Evolutionary conservation across 139 green algal species (phyloP), one percentile per base, ranked within the genome.

Genomic region (Nannochloris sp.): DNA sequence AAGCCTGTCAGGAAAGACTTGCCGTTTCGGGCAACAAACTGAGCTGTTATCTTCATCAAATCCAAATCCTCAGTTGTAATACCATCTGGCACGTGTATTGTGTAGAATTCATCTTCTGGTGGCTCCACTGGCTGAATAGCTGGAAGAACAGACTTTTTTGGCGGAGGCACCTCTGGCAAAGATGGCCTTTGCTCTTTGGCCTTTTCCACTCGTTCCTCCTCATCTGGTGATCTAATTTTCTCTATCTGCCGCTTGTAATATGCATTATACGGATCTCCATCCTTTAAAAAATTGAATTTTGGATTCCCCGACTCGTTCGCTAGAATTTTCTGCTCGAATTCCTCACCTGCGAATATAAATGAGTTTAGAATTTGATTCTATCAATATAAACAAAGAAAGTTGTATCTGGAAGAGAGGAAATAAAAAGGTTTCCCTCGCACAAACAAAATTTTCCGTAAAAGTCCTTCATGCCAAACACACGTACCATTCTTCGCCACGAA

Each of bases 241-340:
- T 50, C 51, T 40, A 95, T 80, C 77, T 83, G 85, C 60, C 87
- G 69, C 36, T 81, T 65, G 74, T 99, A 99, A 80, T 96, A 99
- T 0, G 85, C 76, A 69, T 99, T 82, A 71, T 98, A 99, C 0
- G 93, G 93, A 66, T 97, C 88, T 2, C 71, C 85, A n/a, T 86
- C 46, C 12, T 80, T 81, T 55, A 96, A 67, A 75, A 99, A 99
- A 72, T 90, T 95, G 80, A 99, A 99, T 75, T 98, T 99, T 34
- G 68, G 64, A 67, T 99, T 99, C 74, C 87, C 86, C 31, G 83
- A 79, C 75, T 99, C 87, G 19, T 88, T 92, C 1, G 80, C 81
- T 19, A 97, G 60, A 56, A 99, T 98, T 24, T 83, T 76, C 53
- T 88, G 74, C 75, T 99, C 94, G 66, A 99, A 99, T 25, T 88